Evolutionary conservation across 441 rosid species (phyloP), one percentile per base, ranked within the genome.

Genomic region (Gossypium schwendimanii): DNA sequence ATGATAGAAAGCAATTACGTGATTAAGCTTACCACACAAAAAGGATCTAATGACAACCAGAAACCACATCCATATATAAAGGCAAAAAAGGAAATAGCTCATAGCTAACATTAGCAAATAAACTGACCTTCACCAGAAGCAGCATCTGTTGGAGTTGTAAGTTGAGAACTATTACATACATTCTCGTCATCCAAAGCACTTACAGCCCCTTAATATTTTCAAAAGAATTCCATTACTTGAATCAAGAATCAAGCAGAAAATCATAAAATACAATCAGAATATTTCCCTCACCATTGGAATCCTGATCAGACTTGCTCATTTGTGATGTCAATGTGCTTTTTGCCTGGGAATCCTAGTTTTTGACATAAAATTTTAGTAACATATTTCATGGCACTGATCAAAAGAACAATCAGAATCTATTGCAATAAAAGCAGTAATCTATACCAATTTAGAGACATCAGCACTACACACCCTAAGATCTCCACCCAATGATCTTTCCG

Each of bases 251-350:
- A 57, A n/a, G 72, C 8, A 63, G 68, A 76, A 77, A 60, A 70
- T 73, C 73, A 79, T 61, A 68, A 60, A 75, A 24, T 17, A 50
- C 24, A 70, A 80, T 66, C 4, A 62, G 21, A 74, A 63, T 59
- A 70, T 20, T 75, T 61, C 59, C 95, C 95, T 89, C 81, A 93
- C 94, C 96, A 74, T 86, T 91, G 64, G 88, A 88, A 73, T 84
- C 88, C 18, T 77, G 86, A 82, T 89, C 91, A 59, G 91, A 88
- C 81, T 81, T 85, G 78, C 85, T 84, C 65, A 73, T 75, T 59
- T 82, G 90, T 50, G 86, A 76, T 36, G 75, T 63, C 69, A 79
- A 78, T 6, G 71, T 74, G 76, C 78, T 81, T 79, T 82, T 86
- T 69, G 81, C 78, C 79, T 71, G 85, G 74, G 67, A 81, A 71